Percentiles rank a stretch among this genome's conserved stretches.
These are phyloP conservation scores for Phytophthora aleatoria DNA, from an alignment of 352 stramenopile genomes.

Conservation along the genomic window DNA sequence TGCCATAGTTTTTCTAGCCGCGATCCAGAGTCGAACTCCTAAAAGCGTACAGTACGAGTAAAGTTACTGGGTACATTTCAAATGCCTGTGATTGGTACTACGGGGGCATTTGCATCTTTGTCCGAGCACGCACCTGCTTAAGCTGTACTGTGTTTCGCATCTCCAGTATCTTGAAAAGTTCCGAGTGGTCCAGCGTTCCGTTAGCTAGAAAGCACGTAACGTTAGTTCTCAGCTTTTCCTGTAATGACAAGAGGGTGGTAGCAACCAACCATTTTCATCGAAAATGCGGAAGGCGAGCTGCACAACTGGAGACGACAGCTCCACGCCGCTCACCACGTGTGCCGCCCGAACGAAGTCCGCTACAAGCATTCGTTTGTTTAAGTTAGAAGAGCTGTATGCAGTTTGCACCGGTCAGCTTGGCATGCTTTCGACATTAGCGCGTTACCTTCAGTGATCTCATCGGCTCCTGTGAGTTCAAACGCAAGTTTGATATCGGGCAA, in stretches of 20 bases:
- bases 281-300: slow-evolving; percentile 81
- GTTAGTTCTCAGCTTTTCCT: neutral
- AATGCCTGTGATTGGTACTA: neutral
- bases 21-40: slow-evolving; percentile 11
- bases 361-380: slow-evolving; percentile 11
- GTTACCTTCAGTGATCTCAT: slow-evolving; percentile 73
- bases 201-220: slow-evolving; percentile 39
- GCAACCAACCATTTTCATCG: slow-evolving; percentile 56
- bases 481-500: slow-evolving; percentile 75
- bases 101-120: neutral
- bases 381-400: neutral
- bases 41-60: neutral
- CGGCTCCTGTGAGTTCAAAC: slow-evolving; percentile 65
- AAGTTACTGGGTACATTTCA: neutral
- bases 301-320: slow-evolving; percentile 70
- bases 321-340: slow-evolving; percentile 65
- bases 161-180: slow-evolving; percentile 74
- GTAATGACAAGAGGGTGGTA: neutral
- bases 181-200: slow-evolving; percentile 65
- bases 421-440: neutral
- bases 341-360: slow-evolving; percentile 74
- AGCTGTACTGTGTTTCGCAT: slow-evolving; percentile 63
- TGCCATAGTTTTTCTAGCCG: slow-evolving; percentile 31
- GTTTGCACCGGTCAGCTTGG: neutral
- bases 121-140: slow-evolving; percentile 36